phyloP scores from a whole-genome alignment of 495 filamentous ascomycete species.

The Aspergillus leporis region DNA sequence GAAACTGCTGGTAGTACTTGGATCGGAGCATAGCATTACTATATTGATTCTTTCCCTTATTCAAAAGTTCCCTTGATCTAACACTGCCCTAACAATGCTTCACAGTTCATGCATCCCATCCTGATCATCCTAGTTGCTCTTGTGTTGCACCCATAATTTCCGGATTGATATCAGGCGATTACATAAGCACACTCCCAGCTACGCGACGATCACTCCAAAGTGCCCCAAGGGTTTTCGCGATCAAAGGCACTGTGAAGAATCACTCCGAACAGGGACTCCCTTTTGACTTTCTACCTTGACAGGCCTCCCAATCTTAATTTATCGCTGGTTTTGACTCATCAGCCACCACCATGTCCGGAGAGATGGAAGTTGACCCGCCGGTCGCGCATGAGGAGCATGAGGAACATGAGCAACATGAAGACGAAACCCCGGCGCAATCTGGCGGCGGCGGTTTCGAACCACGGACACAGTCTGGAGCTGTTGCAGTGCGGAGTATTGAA shows the following conservation, averaged over 20 bases:
- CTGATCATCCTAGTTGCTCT: too few species aligned
- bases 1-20: too few species aligned
- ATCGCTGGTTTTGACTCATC: not conserved
- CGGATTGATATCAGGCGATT: conserved; percentile 3
- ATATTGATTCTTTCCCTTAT: too few species aligned
- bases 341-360: conserved; percentile 57
- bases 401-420: conserved; percentile 9
- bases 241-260: conserved; percentile 5
- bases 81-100: too few species aligned
- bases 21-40: too few species aligned
- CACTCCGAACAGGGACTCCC: not conserved
- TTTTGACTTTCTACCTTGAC: not conserved
- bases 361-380: conserved; percentile 80
- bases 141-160: not conserved
- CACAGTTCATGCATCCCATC: too few species aligned
- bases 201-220: conserved; percentile 8
- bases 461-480: conserved; percentile 75
- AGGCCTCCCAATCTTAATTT: not conserved
- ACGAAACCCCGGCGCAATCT: conserved; percentile 46
- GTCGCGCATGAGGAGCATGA: conserved; percentile 26
- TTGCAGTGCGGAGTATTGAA: conserved; percentile 95
- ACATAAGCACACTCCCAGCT: conserved; percentile 23
- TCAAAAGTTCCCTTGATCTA: too few species aligned
- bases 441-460: conserved; percentile 63
- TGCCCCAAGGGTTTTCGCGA: not conserved